These are phyloP conservation scores for Russula sp. DNA, from an alignment of 768 basidiomycete species.

Conservation along the genomic window DNA sequence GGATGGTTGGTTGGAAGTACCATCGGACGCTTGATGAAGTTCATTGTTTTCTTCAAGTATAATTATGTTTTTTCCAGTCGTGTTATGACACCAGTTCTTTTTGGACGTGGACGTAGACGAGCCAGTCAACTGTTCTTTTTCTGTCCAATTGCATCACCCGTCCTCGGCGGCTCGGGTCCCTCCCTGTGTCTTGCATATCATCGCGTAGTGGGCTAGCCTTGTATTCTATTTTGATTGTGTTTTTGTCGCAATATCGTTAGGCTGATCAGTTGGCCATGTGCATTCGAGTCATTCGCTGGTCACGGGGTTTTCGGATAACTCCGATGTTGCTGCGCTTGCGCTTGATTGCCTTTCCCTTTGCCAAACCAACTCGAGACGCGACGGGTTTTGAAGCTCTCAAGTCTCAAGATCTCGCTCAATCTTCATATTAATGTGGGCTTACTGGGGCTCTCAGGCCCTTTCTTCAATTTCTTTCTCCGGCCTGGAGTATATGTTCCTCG, in stretches of 20 bases:
- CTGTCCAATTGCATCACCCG: constrained; percentile 8
- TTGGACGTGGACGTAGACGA: constrained; percentile 21
- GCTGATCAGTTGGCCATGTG: background rate
- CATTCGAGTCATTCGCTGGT: background rate
- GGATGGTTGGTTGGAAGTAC: constrained; percentile 29
- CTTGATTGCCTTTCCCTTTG: too few species aligned
- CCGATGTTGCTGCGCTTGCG: too few species aligned
- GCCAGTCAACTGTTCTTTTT: constrained; percentile 6
- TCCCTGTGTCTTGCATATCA: constrained; percentile 26
- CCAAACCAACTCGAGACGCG: too few species aligned
- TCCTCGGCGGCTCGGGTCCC: constrained; percentile 14
- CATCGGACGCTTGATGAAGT: constrained; percentile 27
- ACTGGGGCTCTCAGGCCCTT: too few species aligned
- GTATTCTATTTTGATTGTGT: constrained; percentile 28
- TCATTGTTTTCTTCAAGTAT: constrained; percentile 13
- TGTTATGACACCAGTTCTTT: constrained; percentile 17
- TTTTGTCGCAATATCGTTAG: constrained; percentile 13
- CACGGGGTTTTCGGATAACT: background rate
- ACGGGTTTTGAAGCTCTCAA: too few species aligned
- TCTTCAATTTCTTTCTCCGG: too few species aligned
- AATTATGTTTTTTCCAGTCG: constrained; percentile 23
- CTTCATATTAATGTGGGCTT: too few species aligned
- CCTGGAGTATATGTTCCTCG: too few species aligned
- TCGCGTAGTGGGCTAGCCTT: constrained; percentile 22
- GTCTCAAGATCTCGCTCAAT: too few species aligned